Conservation (phyloP, 2,329 filamentous ascomycete species). For the Claviceps purpurea region DNA sequence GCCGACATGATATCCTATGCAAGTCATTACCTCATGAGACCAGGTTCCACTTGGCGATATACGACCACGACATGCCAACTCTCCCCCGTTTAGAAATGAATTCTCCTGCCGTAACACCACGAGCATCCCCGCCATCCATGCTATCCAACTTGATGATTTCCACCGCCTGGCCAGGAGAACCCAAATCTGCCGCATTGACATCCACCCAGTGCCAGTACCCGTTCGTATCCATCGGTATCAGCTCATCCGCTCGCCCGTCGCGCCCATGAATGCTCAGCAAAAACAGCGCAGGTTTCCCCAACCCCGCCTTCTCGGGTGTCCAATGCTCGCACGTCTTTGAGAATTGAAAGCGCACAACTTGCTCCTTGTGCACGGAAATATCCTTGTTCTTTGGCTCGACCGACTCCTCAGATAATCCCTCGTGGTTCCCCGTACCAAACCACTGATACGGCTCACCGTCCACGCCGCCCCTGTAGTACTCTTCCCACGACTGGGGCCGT, state of each 20-base stretch:
- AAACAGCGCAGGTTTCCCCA: conserved; percentile 53
- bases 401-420: conserved; percentile 41
- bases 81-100: conserved; percentile 29
- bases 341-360: conserved; percentile 65
- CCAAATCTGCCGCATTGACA: conserved; percentile 51
- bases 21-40: conserved; percentile 15
- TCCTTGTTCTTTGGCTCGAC: conserved; percentile 40
- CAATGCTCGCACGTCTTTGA: conserved; percentile 71
- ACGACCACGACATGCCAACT: conserved; percentile 31
- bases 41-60: conserved; percentile 36
- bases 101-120: conserved; percentile 35
- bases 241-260: conserved; percentile 54
- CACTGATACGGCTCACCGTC: conserved; percentile 34
- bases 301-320: conserved; percentile 55
- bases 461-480: conserved; percentile 57
- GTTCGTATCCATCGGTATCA: conserved; percentile 61
- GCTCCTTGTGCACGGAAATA: conserved; percentile 44
- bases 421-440: conserved; percentile 29
- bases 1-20: too few species aligned
- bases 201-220: conserved; percentile 75
- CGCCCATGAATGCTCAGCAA: conserved; percentile 52
- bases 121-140: conserved; percentile 31
- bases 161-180: conserved; percentile 54
- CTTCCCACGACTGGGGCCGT: conserved; percentile 57
- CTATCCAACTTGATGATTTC: conserved; percentile 47